Base-by-base conservation (phyloP, 805 yeast species). In the Yarrowia phangngaensis region DNA sequence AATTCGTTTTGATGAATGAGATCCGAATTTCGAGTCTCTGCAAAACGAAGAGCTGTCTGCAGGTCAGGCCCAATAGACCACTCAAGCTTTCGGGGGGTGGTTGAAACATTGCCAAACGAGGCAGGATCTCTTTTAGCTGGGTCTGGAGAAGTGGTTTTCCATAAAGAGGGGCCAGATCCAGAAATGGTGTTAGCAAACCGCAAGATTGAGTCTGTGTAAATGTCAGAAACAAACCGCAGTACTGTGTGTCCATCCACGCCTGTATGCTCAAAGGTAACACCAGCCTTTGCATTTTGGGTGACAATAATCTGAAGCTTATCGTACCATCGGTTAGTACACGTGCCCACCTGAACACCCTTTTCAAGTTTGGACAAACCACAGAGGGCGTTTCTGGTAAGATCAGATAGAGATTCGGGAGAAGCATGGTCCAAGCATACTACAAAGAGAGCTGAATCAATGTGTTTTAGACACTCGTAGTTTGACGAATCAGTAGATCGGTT, bases 171-270 rank as follows among this genome's bases (percentile, higher is more conserved):
- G 2, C 86, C 71, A 53, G 81, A 80, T 53, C 77, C 76, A 57
- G 88, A 86, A 58, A 88, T 87, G 11, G 84, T 74, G 58, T 76
- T 80, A 8, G 96, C 96, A 71, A 87, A 88, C 40, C 89, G 75
- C 53, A 88, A 69, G 47, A 88, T 86, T 1, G 95, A 82, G 63
- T 88, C 97, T 0, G 96, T 88, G 63, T 88, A 88, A 50, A 88
- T 84, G 64, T 88, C 96, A 29, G 87, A 79, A 11, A 87, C 95
- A 69, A 84, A 82, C 55, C 96, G 69, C 56, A 88, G 69, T 4
- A 88, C 95, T 0, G 97, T 88, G 64, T 88, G 96, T 51, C 97
- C 97, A 66, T 88, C 97, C 20, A 88, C 94, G 57, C 95, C 95
- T 0, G 97, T 65, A 61, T 88, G 77, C 60, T 88, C 97, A 62